phyloP scores from a whole-genome alignment of 1,139 yeast genomes.

The Diutina siamensis region DNA sequence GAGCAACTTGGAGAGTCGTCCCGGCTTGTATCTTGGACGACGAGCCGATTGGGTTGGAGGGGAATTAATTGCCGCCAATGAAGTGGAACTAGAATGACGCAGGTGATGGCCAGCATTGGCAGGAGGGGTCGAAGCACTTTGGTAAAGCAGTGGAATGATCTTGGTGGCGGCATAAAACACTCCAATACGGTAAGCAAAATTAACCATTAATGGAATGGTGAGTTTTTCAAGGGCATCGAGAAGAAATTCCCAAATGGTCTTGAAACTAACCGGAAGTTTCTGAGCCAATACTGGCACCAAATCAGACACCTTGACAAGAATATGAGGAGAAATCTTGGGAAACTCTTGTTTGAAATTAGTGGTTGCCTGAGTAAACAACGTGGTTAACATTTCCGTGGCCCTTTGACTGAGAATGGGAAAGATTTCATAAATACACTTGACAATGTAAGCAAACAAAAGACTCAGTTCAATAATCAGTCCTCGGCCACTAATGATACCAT shows the following conservation, averaged over 20 bases:
- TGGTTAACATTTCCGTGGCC: slow-evolving; percentile 29
- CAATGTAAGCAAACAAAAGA: slow-evolving; percentile 77
- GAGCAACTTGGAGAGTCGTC: slow-evolving; percentile 38
- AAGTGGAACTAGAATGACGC: background rate
- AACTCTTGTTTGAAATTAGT: slow-evolving; percentile 26
- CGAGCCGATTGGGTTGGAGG: background rate
- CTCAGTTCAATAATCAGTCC: slow-evolving; percentile 90
- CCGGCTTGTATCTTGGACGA: background rate
- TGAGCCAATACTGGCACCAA: slow-evolving; percentile 38
- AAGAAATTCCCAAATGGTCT: slow-evolving; percentile 60
- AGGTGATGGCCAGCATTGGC: slow-evolving; percentile 8
- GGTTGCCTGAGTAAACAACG: slow-evolving; percentile 28
- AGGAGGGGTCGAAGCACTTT: slow-evolving; percentile 22
- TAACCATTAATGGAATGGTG: slow-evolving; percentile 71
- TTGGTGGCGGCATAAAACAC: slow-evolving; percentile 92
- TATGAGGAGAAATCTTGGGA: slow-evolving; percentile 29
- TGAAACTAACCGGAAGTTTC: slow-evolving; percentile 45
- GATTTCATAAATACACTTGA: slow-evolving; percentile 82
- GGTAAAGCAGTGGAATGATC: slow-evolving; percentile 69
- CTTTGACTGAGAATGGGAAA: slow-evolving; percentile 67
- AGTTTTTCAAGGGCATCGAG: slow-evolving; percentile 60
- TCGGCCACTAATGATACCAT: slow-evolving; percentile 70
- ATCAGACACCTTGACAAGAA: slow-evolving; percentile 27
- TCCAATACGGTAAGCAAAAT: slow-evolving; percentile 72
- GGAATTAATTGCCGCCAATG: background rate